phyloP scores from a whole-genome alignment of 306 rosid species.

The Vigna angularis region DNA sequence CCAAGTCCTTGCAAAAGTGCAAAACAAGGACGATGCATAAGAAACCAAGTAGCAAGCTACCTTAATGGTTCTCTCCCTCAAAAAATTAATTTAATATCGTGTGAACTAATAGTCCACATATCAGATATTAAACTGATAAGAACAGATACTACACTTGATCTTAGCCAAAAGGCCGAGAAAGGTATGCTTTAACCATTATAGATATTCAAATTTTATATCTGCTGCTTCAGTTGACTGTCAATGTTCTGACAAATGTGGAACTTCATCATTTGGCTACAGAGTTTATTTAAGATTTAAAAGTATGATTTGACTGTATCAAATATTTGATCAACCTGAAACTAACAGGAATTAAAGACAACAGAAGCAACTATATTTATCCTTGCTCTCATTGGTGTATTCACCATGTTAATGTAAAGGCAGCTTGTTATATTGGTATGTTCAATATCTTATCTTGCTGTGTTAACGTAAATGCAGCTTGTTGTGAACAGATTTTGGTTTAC shows the following conservation, averaged over 20 bases:
- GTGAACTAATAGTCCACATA: constrained; percentile 28
- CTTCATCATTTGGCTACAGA: background rate
- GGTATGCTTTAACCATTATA: rapidly evolving
- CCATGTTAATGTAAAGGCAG: too few species aligned
- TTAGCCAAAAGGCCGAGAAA: constrained; percentile 49
- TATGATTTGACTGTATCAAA: too few species aligned
- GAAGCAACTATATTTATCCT: too few species aligned
- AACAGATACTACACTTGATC: constrained; percentile 52
- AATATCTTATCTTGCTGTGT: too few species aligned
- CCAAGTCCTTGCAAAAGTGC: constrained; percentile 10
- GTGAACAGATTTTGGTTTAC: too few species aligned
- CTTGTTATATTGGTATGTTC: too few species aligned
- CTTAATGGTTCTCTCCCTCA: background rate
- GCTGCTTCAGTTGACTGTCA: background rate
- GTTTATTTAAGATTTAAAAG: too few species aligned
- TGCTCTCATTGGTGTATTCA: too few species aligned
- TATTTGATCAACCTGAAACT: too few species aligned
- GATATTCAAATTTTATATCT: background rate
- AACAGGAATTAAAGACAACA: too few species aligned
- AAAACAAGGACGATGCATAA: background rate
- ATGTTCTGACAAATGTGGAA: background rate
- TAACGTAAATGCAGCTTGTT: too few species aligned
- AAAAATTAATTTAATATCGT: constrained; percentile 30
- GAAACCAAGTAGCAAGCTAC: constrained; percentile 24
- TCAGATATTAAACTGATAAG: constrained; percentile 48